Base-by-base conservation (phyloP, 176 grass and related monocot genomes). In the Eleusine coracana region DNA sequence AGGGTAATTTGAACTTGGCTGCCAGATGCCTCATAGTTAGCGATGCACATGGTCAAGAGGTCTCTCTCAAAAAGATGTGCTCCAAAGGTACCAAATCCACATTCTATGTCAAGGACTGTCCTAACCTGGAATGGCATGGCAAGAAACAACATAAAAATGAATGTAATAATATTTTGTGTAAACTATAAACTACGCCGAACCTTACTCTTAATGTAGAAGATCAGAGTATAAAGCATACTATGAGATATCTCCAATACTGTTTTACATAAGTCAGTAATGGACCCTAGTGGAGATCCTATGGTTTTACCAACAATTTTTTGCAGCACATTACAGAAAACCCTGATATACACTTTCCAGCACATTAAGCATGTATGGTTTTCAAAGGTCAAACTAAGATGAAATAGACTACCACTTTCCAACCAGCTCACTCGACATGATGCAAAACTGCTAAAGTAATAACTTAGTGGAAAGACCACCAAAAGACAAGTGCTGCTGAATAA, bases 1-100 rank as follows among this genome's bases (percentile, higher is more conserved):
- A 99, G 78, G 56, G 96, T 99, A 65, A 99, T 82, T 92, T 99
- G 93, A 66, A 99, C 96, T 90, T 99, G 96, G 79, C 96, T 99
- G 73, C 96, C 96, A 0, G 96, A 92, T 54, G 91, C 54, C 78
- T 99, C 96, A 85, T 96, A 99, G 82, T 96, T 89, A 61, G 96
- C 96, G 65, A 99, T 96, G 91, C 96, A 99, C 91, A 96, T 92
- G 40, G 96, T 99, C 85, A 99, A 79, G 40, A 99, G 80, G 58
- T 92, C 87, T 85, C 86, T 94, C 23, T 90, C 86, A 64, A 93
- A 94, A 79, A 99, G 81, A 87, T 99, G 89, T 66, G 96, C 87
- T 73, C 91, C 96, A 82, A 99, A 87, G 70, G 91, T 99, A 79
- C 96, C 93, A 90, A 99, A 99, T 81, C 96, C 96, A 89, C 96